Evolutionary conservation across 2,329 filamentous ascomycete genomes (phyloP), one percentile per base, ranked within the genome.

Genomic region (Byssochlamys sp.): DNA sequence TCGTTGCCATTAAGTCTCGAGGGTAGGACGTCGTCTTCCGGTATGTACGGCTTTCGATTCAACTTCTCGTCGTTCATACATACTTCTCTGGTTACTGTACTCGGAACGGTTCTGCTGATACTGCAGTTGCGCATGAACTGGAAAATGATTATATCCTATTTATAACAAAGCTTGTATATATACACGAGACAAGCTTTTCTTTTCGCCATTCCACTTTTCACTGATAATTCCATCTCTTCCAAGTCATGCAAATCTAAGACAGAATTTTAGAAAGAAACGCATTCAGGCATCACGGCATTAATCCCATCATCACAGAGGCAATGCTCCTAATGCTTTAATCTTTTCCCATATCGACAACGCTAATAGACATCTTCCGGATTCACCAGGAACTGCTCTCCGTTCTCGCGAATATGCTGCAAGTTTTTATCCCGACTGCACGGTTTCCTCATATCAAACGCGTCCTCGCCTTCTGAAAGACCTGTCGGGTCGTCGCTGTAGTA

Each of bases 361-460:
- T 45, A 55, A 24, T 29, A 96, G 55, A 99, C 91, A 75, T 96
- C 90, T 60, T 89, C 85, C 1, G 91, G 90, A 53, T 82, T 78
- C 27, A 99, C 91, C 65, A 83, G 81, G 69, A 89, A 85, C 58
- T 84, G 80, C 77, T 94, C 88, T 19, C 94, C 94, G 65, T 92
- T 84, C 56, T 87, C 83, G 62, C 94, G 83, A 53, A 95, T 81
- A 73, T 95, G 90, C 71, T 89, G 82, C 58, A 81, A 76, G 57
- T 86, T 82, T 71, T 81, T 83, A 75, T 99, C 94, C 67, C 91
- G 83, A 73, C 83, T 88, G 77, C 92, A 84, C 39, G 90, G 84
- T 72, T 96, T 97, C 63, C 94, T 84, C 94, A 99, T 99, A 76
- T 99, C 94, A 71, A 90, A 94, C 19, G 92, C 94, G 77, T 97